Evolutionary conservation across 2,329 filamentous ascomycete genomes (phyloP).

Genomic region (Penicillium psychrosexuale): DNA sequence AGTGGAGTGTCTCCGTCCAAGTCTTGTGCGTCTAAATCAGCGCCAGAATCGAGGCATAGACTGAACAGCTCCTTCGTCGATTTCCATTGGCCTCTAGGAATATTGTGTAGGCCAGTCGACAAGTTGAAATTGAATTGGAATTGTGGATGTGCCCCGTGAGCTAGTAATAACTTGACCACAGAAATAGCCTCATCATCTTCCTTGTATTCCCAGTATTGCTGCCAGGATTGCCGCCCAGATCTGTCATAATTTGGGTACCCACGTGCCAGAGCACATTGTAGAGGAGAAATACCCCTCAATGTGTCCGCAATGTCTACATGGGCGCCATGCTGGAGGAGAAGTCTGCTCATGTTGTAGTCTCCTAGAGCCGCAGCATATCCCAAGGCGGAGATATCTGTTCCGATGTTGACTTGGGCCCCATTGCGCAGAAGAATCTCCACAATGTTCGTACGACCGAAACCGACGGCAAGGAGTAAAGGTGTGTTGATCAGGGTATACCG

Average conservation of each 20-base stretch:
- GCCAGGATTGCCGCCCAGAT: too few species aligned
- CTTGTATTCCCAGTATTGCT: background rate
- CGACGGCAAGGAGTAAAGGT: background rate
- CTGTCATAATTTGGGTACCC: too few species aligned
- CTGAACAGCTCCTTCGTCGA: background rate
- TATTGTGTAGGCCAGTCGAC: background rate
- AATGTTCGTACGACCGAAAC: background rate
- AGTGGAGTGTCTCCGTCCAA: background rate
- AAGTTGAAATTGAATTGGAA: accelerated
- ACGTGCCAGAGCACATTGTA: background rate
- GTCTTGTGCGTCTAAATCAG: background rate
- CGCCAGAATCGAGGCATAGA: background rate
- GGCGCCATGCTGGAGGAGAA: background rate
- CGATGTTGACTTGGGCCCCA: background rate
- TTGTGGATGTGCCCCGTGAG: background rate
- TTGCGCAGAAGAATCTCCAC: background rate
- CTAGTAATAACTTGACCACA: background rate
- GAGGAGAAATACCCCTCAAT: background rate
- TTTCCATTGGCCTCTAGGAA: background rate
- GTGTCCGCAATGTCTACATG: background rate
- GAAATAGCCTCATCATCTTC: background rate
- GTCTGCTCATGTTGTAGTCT: background rate
- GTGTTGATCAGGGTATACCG: accelerated
- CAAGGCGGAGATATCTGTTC: background rate
- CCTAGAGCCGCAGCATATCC: background rate